Evolutionary conservation across 306 rosid species (phyloP), one percentile per base, ranked within the genome.

Genomic region (Cucurbita pepo): DNA sequence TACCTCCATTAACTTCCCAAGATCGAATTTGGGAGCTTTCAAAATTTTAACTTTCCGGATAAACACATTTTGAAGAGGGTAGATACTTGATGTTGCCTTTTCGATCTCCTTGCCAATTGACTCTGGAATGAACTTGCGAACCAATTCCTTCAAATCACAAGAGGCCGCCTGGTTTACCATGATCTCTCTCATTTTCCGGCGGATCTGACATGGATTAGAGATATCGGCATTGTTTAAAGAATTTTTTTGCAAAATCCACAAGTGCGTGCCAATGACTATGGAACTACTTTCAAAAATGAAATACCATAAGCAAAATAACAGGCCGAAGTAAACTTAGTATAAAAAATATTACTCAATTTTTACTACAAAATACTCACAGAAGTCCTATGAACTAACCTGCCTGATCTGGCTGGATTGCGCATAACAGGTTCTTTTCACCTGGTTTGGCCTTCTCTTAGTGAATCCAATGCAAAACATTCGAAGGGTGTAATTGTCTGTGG

Each of bases 401-500:
- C 88, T 85, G 63, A 94, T 81, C 79, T 90, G 98, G 81, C 96
- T 90, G 10, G 97, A 83, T 55, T 94, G 98, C 0, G 98, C 98
- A 65, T 94, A 94, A 16, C 98, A 89, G 76, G 97, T 94, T 71
- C 97, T 89, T 90, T 94, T 94, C 25, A 90, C 85, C 84, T 94
- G 98, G 80, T 90, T 90, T 21, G 78, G 69, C 45, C 97, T 88
- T 55, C 89, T 90, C 86, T 83, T 87, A 7, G 97, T 89, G 75
- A 91, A 94, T 4, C 97, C 99, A 81, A 94, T 90, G 85, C 99
- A 91, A 71, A 94, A 94, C 97, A 94, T 65, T 82, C 99, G 83
- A 64, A 94, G 78, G 6, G 88, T 85, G 83, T 83, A 90, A 34
- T 75, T 89, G 60, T 94, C 98, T 0, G 97, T 89, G 34, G 98